These are phyloP conservation scores for Gaeumannomyces tritici DNA, from an alignment of 2,329 filamentous ascomycete genomes.

Conservation along the genomic window DNA sequence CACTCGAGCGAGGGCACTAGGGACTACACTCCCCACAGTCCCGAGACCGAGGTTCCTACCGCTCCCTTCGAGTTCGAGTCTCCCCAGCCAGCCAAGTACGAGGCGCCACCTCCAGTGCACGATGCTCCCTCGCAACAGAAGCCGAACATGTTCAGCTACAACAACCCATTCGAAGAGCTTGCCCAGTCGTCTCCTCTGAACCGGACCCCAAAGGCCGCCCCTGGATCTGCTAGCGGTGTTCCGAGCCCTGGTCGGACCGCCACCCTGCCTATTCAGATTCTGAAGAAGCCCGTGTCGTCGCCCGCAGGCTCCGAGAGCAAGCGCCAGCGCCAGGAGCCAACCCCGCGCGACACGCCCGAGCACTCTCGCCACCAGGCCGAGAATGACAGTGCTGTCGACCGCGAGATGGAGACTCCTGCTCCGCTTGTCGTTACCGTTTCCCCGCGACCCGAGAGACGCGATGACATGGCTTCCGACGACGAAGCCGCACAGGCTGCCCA, in stretches of 20 bases:
- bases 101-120: constrained; percentile 16
- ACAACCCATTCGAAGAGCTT: constrained; percentile 32
- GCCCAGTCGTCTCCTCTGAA: constrained; percentile 28
- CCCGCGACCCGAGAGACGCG: constrained; percentile 6
- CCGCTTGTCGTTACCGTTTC: constrained; percentile 1
- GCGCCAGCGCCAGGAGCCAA: constrained; percentile 29
- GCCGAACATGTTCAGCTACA: constrained; percentile 22
- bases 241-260: constrained; percentile 18
- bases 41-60: constrained; percentile 1
- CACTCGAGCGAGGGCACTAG: constrained; percentile 13
- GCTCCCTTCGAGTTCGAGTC: constrained; percentile 9
- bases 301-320: constrained; percentile 31
- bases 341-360: constrained; percentile 34
- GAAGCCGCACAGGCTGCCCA: constrained; percentile 55
- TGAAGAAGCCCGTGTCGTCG: constrained; percentile 37
- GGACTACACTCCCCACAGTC: not conserved
- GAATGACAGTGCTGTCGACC: constrained; percentile 16
- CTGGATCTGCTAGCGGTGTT: constrained; percentile 12
- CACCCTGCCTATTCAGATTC: constrained; percentile 31
- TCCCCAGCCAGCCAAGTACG: constrained; percentile 11
- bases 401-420: constrained; percentile 1
- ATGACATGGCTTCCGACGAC: constrained; percentile 49
- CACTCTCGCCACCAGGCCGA: constrained; percentile 21
- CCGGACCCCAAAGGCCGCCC: constrained; percentile 28
- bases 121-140: constrained; percentile 10